These are phyloP conservation scores for Botrytis hyacinthi DNA, from an alignment of 2,329 filamentous ascomycete genomes.

Conservation along the genomic window DNA sequence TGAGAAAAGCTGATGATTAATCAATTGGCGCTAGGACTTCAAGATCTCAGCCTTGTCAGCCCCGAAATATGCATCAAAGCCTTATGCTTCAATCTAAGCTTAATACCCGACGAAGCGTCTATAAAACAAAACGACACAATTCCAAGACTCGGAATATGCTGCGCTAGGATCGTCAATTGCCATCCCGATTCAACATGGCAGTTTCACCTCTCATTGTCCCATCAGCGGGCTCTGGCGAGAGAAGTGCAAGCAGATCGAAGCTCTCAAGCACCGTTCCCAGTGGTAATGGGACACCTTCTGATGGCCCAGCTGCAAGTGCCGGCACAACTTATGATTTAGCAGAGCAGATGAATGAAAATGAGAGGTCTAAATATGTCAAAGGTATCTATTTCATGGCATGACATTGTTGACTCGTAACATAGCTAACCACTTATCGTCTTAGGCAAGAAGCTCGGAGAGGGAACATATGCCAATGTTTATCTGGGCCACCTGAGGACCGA, in stretches of 20 bases:
- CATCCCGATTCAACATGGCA: slow-evolving; percentile 22
- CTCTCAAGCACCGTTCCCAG: slow-evolving; percentile 15
- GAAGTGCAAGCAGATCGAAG: slow-evolving; percentile 22
- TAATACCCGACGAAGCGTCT: background rate
- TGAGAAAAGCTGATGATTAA: background rate
- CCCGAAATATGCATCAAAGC: background rate
- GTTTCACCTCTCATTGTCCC: slow-evolving; percentile 27
- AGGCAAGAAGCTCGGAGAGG: slow-evolving; percentile 91
- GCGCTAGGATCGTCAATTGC: background rate
- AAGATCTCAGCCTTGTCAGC: slow-evolving; percentile 3
- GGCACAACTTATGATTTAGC: slow-evolving; percentile 54
- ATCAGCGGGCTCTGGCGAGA: slow-evolving; percentile 16
- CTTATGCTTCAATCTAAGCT: background rate
- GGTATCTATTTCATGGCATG: slow-evolving; percentile 46
- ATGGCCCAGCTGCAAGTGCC: slow-evolving; percentile 23
- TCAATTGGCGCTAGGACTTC: background rate
- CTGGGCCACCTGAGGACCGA: slow-evolving; percentile 76
- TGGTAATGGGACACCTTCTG: slow-evolving; percentile 27
- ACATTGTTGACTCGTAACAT: background rate
- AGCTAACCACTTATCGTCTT: slow-evolving; percentile 19
- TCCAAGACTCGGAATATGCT: background rate
- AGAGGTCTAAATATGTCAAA: slow-evolving; percentile 87
- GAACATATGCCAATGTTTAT: slow-evolving; percentile 96
- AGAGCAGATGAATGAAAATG: slow-evolving; percentile 79
- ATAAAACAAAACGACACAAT: background rate